phyloP scores from a whole-genome alignment of 148 eudicot species.

The Vaccinium corymbosum region DNA sequence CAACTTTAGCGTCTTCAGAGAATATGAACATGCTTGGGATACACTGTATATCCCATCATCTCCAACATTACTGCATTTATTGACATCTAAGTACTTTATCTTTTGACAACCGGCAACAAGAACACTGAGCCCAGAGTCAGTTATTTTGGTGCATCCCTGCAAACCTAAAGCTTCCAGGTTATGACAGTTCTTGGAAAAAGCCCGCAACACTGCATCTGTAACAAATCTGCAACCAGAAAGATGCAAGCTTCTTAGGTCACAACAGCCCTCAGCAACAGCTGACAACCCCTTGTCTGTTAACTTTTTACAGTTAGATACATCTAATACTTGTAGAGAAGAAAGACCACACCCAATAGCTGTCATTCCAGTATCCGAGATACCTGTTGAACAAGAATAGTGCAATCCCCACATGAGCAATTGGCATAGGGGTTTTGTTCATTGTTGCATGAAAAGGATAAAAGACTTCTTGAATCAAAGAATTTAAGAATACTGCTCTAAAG shows the following conservation, averaged over 20 bases:
- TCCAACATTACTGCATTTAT: conserved; percentile 81
- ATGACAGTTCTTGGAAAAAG: conserved; percentile 63
- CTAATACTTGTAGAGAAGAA: conserved; percentile 59
- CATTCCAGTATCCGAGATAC: conserved; percentile 78
- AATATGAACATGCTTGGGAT: conserved; percentile 58
- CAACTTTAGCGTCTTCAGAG: conserved; percentile 62
- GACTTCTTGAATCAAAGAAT: neutral
- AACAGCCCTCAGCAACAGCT: conserved; percentile 75
- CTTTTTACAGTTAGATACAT: conserved; percentile 82
- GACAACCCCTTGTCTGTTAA: conserved; percentile 71
- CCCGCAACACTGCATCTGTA: conserved; percentile 48
- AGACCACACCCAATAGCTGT: conserved; percentile 61
- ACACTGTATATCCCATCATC: conserved; percentile 59
- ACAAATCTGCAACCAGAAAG: conserved; percentile 74
- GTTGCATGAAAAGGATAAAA: neutral
- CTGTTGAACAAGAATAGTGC: conserved; percentile 37
- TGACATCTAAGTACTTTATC: conserved; percentile 58
- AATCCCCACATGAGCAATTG: conserved; percentile 3
- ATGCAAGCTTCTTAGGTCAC: conserved; percentile 63
- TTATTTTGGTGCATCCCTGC: conserved; percentile 71
- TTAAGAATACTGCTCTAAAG: neutral
- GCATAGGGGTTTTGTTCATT: neutral
- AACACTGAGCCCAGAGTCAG: conserved; percentile 60
- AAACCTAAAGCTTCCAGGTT: conserved; percentile 62
- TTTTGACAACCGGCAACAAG: conserved; percentile 67